A percentile compares a stretch with the other conserved stretches of the same genome.
Evolutionary conservation across 2,329 filamentous ascomycete species (phyloP).

Genomic region (Aspergillus fijiensis): DNA sequence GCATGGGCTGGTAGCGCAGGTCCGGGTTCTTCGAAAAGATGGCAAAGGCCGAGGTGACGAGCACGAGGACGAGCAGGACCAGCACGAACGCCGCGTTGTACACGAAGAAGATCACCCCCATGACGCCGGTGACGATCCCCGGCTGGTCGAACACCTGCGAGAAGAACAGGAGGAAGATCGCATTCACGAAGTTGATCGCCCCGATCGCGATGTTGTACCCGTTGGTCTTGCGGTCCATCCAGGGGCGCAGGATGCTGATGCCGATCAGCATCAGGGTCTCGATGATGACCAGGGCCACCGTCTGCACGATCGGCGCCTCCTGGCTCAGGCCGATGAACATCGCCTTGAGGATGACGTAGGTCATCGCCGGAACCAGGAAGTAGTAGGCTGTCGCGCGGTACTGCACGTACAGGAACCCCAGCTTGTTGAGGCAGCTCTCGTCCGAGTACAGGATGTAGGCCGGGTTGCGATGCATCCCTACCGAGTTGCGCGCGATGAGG

Average conservation of each 20-base stretch:
- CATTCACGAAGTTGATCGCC: constrained; percentile 84
- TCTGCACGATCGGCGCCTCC: constrained; percentile 67
- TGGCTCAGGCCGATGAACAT: constrained; percentile 85
- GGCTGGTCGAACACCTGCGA: constrained; percentile 82
- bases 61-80: constrained; percentile 76
- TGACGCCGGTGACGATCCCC: constrained; percentile 76
- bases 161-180: constrained; percentile 85
- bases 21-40: constrained; percentile 91
- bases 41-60: constrained; percentile 71
- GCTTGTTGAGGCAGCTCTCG: constrained; percentile 86
- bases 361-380: constrained; percentile 77
- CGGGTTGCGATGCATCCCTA: constrained; percentile 87
- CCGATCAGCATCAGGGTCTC: constrained; percentile 75
- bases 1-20: constrained; percentile 91
- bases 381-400: constrained; percentile 95
- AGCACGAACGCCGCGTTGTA: constrained; percentile 80
- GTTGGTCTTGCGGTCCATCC: constrained; percentile 99
- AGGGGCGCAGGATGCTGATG: constrained; percentile 79
- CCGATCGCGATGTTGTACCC: constrained; percentile 92
- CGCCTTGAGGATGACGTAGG: constrained; percentile 77
- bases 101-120: constrained; percentile 86
- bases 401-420: constrained; percentile 95
- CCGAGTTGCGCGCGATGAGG: constrained; percentile 79
- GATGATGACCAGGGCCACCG: constrained; percentile 77
- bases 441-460: constrained; percentile 96